These are phyloP conservation scores for Candida mesenterica DNA, from an alignment of 1,139 yeast genomes.

Conservation along the genomic window DNA sequence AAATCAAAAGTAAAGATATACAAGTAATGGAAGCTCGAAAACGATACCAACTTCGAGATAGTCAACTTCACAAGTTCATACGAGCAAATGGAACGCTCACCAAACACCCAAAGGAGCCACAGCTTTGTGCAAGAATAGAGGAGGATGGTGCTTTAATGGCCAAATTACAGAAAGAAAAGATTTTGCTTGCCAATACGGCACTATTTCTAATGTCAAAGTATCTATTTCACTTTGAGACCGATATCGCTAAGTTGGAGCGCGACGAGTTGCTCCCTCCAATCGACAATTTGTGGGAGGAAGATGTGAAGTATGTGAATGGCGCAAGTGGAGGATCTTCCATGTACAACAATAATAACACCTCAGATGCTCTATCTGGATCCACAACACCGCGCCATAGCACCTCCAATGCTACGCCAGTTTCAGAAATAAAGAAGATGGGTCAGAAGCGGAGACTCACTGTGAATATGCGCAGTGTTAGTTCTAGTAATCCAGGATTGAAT, in stretches of 20 bases:
- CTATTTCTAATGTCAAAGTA: constrained; percentile 75
- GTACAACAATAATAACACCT: constrained; percentile 15
- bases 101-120: constrained; percentile 80
- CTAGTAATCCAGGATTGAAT: constrained; percentile 8
- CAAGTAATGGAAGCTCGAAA: constrained; percentile 65
- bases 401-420: constrained; percentile 21
- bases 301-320: constrained; percentile 3
- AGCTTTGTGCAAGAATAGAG: constrained; percentile 61
- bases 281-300: constrained; percentile 23
- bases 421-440: constrained; percentile 19
- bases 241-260: constrained; percentile 69
- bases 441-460: constrained; percentile 28
- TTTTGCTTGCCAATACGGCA: constrained; percentile 78
- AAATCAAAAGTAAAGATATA: constrained; percentile 68
- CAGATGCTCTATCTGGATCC: constrained; percentile 29
- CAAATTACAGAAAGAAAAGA: constrained; percentile 72
- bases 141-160: constrained; percentile 65
- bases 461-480: constrained; percentile 17
- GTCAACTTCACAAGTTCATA: constrained; percentile 77
- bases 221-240: constrained; percentile 67
- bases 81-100: constrained; percentile 79
- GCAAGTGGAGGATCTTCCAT: constrained; percentile 4
- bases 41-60: constrained; percentile 70
- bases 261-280: constrained; percentile 76
- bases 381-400: constrained; percentile 31